Evolutionary conservation across 2,329 filamentous ascomycete genomes (phyloP).

Genomic region (Colletotrichum sp.): DNA sequence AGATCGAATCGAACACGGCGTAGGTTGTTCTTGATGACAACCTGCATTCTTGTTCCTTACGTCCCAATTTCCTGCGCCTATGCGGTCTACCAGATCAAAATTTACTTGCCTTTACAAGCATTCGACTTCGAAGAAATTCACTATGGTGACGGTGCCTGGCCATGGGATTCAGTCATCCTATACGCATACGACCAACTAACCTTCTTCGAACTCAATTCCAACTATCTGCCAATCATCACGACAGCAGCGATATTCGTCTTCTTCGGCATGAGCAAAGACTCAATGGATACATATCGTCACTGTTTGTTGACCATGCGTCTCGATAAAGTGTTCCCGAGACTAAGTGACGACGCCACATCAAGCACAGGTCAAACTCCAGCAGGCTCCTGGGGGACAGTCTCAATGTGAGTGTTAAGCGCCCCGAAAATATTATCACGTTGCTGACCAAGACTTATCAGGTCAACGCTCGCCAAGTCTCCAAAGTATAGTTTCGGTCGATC

Average conservation of each 20-base stretch:
- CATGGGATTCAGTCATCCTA: slow-evolving; percentile 55
- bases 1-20: slow-evolving; percentile 54
- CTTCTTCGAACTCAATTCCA: slow-evolving; percentile 47
- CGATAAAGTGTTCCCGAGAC: slow-evolving; percentile 46
- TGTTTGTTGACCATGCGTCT: slow-evolving; percentile 45
- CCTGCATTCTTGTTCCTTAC: slow-evolving; percentile 57
- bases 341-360: slow-evolving; percentile 35
- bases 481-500: neutral
- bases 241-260: slow-evolving; percentile 55
- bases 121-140: slow-evolving; percentile 51
- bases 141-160: slow-evolving; percentile 36
- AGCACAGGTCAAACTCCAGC: neutral
- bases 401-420: neutral
- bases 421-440: too few relatives aligned
- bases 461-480: neutral
- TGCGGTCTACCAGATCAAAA: slow-evolving; percentile 44
- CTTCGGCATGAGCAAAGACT: slow-evolving; percentile 62
- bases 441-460: neutral
- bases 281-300: slow-evolving; percentile 53
- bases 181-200: slow-evolving; percentile 44
- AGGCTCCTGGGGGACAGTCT: neutral
- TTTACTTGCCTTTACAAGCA: slow-evolving; percentile 27
- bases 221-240: slow-evolving; percentile 54
- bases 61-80: slow-evolving; percentile 51
- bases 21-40: slow-evolving; percentile 61